Evolutionary conservation across 208 protist genomes (phyloP), one percentile per base, ranked within the genome.

Genomic region (Trypanosoma brucei): DNA sequence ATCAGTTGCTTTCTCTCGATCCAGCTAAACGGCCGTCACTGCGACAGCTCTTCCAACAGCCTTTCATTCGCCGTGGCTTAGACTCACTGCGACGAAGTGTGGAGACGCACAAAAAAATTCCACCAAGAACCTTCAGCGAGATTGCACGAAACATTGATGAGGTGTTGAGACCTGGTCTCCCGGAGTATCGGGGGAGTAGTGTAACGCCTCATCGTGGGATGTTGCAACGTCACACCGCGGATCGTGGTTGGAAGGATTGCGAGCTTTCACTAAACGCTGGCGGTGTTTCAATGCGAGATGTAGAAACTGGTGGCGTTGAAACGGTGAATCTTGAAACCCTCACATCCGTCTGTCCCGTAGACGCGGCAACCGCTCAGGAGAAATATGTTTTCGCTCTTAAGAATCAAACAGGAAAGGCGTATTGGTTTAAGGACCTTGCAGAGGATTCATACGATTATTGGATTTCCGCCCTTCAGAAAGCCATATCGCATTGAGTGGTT

Each of bases 331-430:
- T 88, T 14, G 37, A 48, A 31, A 77, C 83, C 2, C 64, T 93
- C 13, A 93, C 86, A 31, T 93, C 86, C 2, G 83, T 93, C n/a
- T 93, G 86, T 60, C 79, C 86, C 9, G 88, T 93, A 49, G 86
- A 93, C 60, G 79, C 77, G 13, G 45, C 59, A 38, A 93, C 91
- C 49, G 76, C 86, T 2, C 67, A 76, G 34, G 83, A 93, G 57
- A 65, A 80, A 57, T 93, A 80, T 40, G 84, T 93, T 40, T 91
- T 93, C 55, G 86, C 86, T 14, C 80, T 93, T 70, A 90, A 91
- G 76, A 91, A 91, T 53, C 81, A 90, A 52, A 85, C 79, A 0
- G 84, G 84, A 2, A 90, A 88, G 67, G 86, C 79, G 0, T 93
- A 85, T 55, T 93, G 86, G 86, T 90, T 93, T 57, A 86, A 79